Evolutionary conservation across 2,329 filamentous ascomycete genomes (phyloP).

Genomic region (Claviceps capensis): DNA sequence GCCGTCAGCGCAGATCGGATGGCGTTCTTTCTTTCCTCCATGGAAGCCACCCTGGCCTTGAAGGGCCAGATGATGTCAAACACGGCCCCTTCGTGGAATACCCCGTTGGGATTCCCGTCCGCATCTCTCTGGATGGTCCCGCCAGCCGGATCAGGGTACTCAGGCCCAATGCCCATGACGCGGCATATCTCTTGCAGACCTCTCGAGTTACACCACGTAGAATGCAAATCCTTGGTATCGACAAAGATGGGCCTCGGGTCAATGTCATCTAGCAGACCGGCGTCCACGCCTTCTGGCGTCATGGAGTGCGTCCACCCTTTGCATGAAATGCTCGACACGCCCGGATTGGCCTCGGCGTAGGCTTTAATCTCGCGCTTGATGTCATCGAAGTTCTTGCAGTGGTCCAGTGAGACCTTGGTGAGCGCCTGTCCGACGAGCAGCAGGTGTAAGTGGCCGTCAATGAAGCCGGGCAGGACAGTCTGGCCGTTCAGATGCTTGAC

Average conservation of each 20-base stretch:
- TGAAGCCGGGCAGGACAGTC: constrained; percentile 39
- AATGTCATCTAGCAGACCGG: constrained; percentile 32
- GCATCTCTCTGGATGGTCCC: constrained; percentile 38
- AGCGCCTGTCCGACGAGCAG: constrained; percentile 39
- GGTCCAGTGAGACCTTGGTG: constrained; percentile 33
- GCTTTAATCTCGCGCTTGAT: constrained; percentile 31
- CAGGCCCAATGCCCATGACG: constrained; percentile 26
- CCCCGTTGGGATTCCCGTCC: constrained; percentile 32
- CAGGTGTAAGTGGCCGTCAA: constrained; percentile 44
- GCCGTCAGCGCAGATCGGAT: constrained; percentile 34
- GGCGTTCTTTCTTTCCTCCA: constrained; percentile 33
- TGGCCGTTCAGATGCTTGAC: constrained; percentile 17
- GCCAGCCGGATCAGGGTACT: constrained; percentile 32
- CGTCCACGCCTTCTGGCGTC: constrained; percentile 31
- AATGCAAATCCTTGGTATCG: constrained; percentile 43
- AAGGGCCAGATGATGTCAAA: constrained; percentile 42
- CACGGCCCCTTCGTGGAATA: constrained; percentile 38
- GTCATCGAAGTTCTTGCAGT: constrained; percentile 33
- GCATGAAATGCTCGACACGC: constrained; percentile 35
- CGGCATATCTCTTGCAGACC: constrained; percentile 30
- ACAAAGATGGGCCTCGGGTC: constrained; percentile 41
- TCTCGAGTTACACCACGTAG: constrained; percentile 40
- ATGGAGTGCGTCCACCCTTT: constrained; percentile 42
- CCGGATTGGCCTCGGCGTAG: constrained; percentile 32
- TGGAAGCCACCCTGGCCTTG: constrained; percentile 31